Conservation (phyloP, 2,329 filamentous ascomycete genomes). For the Penicillium frequentans region DNA sequence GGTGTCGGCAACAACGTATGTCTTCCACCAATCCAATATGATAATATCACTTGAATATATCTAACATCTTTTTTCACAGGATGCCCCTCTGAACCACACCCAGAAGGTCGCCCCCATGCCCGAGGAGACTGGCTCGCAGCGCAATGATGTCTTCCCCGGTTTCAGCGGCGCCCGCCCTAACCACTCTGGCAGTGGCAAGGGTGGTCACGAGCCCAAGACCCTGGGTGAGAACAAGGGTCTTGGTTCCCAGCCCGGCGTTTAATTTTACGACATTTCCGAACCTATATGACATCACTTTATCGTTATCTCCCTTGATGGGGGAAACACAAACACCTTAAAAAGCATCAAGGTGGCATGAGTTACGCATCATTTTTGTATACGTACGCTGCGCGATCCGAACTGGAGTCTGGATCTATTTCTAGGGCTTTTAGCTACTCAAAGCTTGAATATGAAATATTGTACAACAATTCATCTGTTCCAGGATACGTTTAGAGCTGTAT, state of each 20-base stretch:
- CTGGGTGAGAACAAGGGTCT: constrained; percentile 38
- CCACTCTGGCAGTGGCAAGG: constrained; percentile 35
- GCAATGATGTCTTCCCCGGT: constrained; percentile 25
- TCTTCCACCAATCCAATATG: not conserved
- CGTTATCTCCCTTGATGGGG: constrained; percentile 1
- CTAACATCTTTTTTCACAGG: constrained; percentile 15
- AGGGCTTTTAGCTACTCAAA: not conserved
- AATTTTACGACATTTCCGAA: not conserved
- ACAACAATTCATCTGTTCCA: not conserved
- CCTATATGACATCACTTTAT: not conserved
- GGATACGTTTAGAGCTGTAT: too few relatives aligned
- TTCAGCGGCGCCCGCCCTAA: constrained; percentile 23
- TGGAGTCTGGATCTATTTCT: constrained; percentile 4
- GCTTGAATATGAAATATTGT: not conserved
- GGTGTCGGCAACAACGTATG: constrained; percentile 34
- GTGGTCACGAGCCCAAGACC: constrained; percentile 36
- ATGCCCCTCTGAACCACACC: constrained; percentile 31
- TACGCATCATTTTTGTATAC: constrained; percentile 9
- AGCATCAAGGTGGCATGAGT: constrained; percentile 3
- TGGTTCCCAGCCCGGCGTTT: constrained; percentile 18
- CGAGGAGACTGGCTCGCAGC: constrained; percentile 30
- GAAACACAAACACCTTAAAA: not conserved
- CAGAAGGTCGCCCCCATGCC: constrained; percentile 37
- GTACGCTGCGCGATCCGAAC: not conserved
- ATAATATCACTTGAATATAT: not conserved